A percentile compares a stretch with the other conserved stretches of the same genome.
phyloP scores from a whole-genome alignment of 768 basidiomycete species.

The Dioszegia crocea region DNA sequence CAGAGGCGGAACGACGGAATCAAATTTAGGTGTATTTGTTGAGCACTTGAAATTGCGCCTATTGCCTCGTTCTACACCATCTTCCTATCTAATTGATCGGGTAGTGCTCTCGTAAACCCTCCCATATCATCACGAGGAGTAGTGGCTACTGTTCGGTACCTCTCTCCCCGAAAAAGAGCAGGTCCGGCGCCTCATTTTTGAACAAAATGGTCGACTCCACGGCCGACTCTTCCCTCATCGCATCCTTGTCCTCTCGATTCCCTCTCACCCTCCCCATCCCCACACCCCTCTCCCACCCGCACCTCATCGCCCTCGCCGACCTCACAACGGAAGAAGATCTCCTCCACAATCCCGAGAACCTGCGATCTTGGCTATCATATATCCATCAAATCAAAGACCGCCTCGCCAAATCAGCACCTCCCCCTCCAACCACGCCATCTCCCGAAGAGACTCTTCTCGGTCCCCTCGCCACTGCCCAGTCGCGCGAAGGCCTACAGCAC shows the following conservation, averaged over 20 bases:
- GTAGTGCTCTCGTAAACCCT: too few relatives aligned
- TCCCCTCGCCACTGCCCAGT: constrained; percentile 67
- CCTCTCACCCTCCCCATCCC: constrained; percentile 83
- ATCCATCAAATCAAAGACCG: constrained; percentile 71
- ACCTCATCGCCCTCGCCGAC: constrained; percentile 70
- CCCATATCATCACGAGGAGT: too few relatives aligned
- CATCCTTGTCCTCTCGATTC: constrained; percentile 58
- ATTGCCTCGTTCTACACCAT: too few relatives aligned
- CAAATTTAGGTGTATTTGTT: not conserved
- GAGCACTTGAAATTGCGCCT: too few relatives aligned
- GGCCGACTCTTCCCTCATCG: constrained; percentile 24
- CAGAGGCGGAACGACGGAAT: not conserved
- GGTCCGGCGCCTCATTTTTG: too few relatives aligned
- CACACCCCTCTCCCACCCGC: constrained; percentile 69
- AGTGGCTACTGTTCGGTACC: too few relatives aligned
- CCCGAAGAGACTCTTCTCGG: constrained; percentile 61
- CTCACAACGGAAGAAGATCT: constrained; percentile 90
- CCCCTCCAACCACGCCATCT: constrained; percentile 22
- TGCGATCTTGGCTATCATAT: constrained; percentile 88
- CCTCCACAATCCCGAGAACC: constrained; percentile 80
- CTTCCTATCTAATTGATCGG: too few relatives aligned
- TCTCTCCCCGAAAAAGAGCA: too few relatives aligned
- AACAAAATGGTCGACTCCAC: too few relatives aligned
- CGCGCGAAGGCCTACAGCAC: constrained; percentile 73
- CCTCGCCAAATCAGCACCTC: constrained; percentile 51